These are phyloP conservation scores for Blastocystis sp. DNA, from an alignment of 352 stramenopile genomes.

Conservation along the genomic window DNA sequence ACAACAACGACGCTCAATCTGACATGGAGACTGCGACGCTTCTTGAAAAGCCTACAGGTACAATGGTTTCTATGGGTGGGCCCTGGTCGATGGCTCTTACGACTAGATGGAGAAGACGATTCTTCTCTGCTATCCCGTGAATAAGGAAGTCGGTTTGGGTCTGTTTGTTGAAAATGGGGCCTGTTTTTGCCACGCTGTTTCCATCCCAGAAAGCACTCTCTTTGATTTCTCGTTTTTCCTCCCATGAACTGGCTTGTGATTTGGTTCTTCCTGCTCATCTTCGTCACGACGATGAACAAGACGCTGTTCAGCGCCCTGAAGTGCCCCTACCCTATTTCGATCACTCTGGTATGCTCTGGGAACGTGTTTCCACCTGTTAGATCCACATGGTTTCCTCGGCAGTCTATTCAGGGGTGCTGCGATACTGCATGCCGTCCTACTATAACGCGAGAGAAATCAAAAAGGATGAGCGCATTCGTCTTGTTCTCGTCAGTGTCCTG, in stretches of 20 bases:
- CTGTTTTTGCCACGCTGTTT: not conserved
- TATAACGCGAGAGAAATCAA: slow-evolving; percentile 58
- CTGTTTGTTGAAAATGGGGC: not conserved
- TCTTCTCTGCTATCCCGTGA: not conserved
- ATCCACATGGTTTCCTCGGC: slow-evolving; percentile 68
- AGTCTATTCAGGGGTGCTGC: slow-evolving; percentile 39
- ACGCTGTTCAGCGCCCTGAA: slow-evolving; percentile 50
- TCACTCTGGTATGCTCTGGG: slow-evolving; percentile 34
- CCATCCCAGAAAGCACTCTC: not conserved
- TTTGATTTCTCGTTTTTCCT: slow-evolving; percentile 6
- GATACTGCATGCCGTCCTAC: slow-evolving; percentile 6
- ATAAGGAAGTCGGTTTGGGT: not conserved
- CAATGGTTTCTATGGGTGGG: not conserved
- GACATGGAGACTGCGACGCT: not conserved
- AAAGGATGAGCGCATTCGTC: slow-evolving; percentile 24
- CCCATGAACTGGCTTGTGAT: slow-evolving; percentile 66
- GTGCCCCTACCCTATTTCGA: slow-evolving; percentile 64
- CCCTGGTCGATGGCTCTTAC: not conserved
- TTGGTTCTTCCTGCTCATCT: slow-evolving; percentile 66
- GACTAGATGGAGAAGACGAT: not conserved
- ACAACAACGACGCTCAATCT: not conserved
- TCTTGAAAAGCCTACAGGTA: not conserved
- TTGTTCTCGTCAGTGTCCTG: slow-evolving; percentile 60
- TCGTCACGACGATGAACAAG: slow-evolving; percentile 68
- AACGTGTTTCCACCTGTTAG: not conserved